phyloP scores from a whole-genome alignment of 768 basidiomycete species.

The Amanita pseudoporphyria region DNA sequence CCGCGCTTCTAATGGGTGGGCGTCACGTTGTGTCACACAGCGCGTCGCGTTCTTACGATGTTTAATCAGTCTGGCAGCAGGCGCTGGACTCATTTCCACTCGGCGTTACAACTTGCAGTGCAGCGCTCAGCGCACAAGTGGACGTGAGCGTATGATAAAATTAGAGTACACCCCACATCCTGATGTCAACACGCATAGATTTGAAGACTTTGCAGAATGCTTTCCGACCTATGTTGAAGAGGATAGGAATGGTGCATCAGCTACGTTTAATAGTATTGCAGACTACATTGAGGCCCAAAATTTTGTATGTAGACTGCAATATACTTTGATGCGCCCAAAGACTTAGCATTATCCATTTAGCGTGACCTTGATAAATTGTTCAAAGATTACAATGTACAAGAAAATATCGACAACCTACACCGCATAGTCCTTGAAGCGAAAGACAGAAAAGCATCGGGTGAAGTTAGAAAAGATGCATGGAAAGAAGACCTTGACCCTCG shows the following conservation, averaged over 20 bases:
- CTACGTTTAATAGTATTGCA: conserved; percentile 57
- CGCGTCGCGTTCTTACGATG: conserved; percentile 16
- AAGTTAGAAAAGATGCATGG: conserved; percentile 50
- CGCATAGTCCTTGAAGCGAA: conserved; percentile 60
- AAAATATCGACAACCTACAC: conserved; percentile 64
- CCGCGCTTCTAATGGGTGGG: not conserved
- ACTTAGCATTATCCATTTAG: conserved; percentile 23
- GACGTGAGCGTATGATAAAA: conserved; percentile 31
- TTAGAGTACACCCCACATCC: not conserved
- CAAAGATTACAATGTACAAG: conserved; percentile 54
- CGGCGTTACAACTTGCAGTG: conserved; percentile 45
- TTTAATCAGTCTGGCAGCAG: conserved; percentile 39
- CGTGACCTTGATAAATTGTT: conserved; percentile 62
- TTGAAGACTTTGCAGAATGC: conserved; percentile 54
- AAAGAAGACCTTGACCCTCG: conserved; percentile 53
- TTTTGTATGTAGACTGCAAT: conserved; percentile 24
- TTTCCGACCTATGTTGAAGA: conserved; percentile 59
- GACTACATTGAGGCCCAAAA: conserved; percentile 64
- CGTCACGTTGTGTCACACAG: not conserved
- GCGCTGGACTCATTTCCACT: conserved; percentile 48
- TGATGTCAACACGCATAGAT: conserved; percentile 21
- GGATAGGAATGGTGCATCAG: conserved; percentile 50
- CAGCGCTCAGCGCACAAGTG: conserved; percentile 49
- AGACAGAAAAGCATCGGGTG: conserved; percentile 40
- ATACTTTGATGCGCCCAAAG: not conserved